Conservation (phyloP, 345 rosid genomes). For the Populus pruinosa region DNA sequence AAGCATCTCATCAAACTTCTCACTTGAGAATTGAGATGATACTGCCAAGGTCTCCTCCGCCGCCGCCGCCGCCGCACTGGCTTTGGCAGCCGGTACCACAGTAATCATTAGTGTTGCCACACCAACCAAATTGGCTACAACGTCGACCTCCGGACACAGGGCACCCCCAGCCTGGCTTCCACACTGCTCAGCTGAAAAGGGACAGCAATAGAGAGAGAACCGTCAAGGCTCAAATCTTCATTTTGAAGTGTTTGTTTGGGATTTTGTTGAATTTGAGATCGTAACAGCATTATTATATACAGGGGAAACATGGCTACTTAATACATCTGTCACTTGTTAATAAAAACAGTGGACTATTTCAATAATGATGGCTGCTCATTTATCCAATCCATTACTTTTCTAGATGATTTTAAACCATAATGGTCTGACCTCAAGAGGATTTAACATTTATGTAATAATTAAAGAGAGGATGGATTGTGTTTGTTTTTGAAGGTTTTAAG, state of each 20-base stretch:
- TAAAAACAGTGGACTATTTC: background rate
- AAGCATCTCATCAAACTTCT: slow-evolving; percentile 4
- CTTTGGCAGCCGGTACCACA: slow-evolving; percentile 14
- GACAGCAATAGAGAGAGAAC: background rate
- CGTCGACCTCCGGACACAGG: slow-evolving; percentile 14
- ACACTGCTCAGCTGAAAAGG: slow-evolving; percentile 12
- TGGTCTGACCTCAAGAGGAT: too few species aligned
- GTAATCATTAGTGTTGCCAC: slow-evolving; percentile 6
- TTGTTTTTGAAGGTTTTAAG: too few species aligned
- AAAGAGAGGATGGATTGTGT: too few species aligned
- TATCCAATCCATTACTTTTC: background rate
- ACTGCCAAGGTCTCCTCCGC: slow-evolving; percentile 8
- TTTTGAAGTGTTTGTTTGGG: background rate
- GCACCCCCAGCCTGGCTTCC: slow-evolving; percentile 21
- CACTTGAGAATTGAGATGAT: background rate
- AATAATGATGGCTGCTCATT: background rate
- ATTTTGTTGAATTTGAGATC: background rate
- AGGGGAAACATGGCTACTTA: background rate
- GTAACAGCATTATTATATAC: background rate
- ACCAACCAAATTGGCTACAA: slow-evolving; percentile 19
- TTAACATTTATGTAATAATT: too few species aligned
- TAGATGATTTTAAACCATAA: too few species aligned
- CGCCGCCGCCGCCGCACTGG: slow-evolving; percentile 2
- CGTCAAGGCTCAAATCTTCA: background rate
- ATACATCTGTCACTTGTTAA: background rate